Percentiles rank a stretch among this genome's conserved stretches.
Conservation (phyloP, 148 eudicot genomes). For the Polygonum maritimum region DNA sequence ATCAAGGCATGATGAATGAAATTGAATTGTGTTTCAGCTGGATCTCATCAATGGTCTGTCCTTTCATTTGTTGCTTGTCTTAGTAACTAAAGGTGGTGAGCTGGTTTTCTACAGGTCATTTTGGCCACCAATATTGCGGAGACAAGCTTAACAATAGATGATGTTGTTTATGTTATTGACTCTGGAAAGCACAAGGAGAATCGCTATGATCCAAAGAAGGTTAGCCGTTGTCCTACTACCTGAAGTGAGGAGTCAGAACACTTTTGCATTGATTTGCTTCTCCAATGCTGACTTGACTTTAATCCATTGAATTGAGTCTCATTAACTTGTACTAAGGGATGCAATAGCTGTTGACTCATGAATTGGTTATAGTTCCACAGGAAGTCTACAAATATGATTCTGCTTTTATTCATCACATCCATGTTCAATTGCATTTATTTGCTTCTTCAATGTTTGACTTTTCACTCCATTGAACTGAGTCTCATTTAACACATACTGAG, state of each 20-base stretch:
- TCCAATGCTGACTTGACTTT: background rate
- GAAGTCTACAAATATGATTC: background rate
- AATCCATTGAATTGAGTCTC: background rate
- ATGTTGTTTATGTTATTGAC: constrained; percentile 90
- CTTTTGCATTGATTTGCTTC: background rate
- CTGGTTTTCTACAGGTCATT: constrained; percentile 52
- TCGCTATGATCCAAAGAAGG: constrained; percentile 95
- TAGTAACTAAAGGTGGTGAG: background rate
- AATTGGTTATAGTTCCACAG: background rate
- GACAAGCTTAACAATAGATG: constrained; percentile 97
- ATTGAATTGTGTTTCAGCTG: background rate
- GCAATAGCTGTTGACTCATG: background rate
- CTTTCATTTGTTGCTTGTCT: background rate
- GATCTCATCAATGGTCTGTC: background rate
- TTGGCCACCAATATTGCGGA: constrained; percentile 97
- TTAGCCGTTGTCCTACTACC: constrained; percentile 18
- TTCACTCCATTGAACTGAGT: background rate
- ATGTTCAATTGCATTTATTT: background rate
- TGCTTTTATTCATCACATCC: background rate
- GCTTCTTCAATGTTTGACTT: background rate
- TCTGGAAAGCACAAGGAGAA: constrained; percentile 97
- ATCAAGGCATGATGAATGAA: background rate
- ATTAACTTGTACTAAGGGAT: background rate
- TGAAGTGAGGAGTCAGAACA: background rate
- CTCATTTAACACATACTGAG: background rate